Evolutionary conservation across 495 filamentous ascomycete genomes (phyloP).

Genomic region (Tetracladium marchalianum): DNA sequence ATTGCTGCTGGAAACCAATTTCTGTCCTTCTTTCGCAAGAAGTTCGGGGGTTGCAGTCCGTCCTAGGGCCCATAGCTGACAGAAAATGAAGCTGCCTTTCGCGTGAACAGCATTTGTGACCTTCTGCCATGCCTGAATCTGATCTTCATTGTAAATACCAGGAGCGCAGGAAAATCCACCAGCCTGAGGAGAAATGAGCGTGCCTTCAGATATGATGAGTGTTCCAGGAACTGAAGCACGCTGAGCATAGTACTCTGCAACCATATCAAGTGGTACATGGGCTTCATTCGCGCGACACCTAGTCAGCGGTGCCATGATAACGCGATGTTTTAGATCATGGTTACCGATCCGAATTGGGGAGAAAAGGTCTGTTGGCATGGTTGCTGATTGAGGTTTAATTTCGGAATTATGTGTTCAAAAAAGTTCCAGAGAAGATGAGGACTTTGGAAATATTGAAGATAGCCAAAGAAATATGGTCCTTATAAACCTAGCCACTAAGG

Average conservation of each 20-base stretch:
- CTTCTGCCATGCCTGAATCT: slow-evolving; percentile 50
- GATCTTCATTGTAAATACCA: slow-evolving; percentile 51
- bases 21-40: slow-evolving; percentile 23
- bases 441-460: too few species aligned
- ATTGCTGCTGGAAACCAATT: slow-evolving; percentile 36
- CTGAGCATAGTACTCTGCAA: slow-evolving; percentile 48
- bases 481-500: too few species aligned
- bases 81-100: slow-evolving; percentile 49
- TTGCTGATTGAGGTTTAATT: background rate
- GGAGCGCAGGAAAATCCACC: slow-evolving; percentile 44
- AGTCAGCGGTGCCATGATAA: slow-evolving; percentile 34
- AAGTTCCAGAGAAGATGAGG: too few species aligned
- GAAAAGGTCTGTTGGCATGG: slow-evolving; percentile 19
- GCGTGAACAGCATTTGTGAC: slow-evolving; percentile 61
- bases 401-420: too few species aligned
- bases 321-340: slow-evolving; percentile 26
- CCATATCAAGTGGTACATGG: slow-evolving; percentile 36
- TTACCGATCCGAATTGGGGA: slow-evolving; percentile 27
- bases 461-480: too few species aligned
- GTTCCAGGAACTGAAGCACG: slow-evolving; percentile 48
- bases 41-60: slow-evolving; percentile 37
- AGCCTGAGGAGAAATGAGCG: slow-evolving; percentile 45
- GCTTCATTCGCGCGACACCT: slow-evolving; percentile 27
- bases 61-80: slow-evolving; percentile 58
- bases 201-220: slow-evolving; percentile 53